phyloP scores from a whole-genome alignment of 1,139 yeast genomes.

The Geotrichum restrictum region DNA sequence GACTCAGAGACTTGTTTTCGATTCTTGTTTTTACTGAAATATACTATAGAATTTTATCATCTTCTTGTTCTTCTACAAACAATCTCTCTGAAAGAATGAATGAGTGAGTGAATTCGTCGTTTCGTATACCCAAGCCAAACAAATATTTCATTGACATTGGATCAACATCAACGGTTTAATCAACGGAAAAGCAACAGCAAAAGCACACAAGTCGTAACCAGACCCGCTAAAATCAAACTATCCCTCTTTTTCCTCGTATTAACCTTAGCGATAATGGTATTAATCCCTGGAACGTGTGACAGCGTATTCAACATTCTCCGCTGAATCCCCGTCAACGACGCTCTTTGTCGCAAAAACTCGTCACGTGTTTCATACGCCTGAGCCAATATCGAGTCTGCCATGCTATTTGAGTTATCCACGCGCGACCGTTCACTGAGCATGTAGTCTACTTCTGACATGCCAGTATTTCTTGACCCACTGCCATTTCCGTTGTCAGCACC shows the following conservation, averaged over 20 bases:
- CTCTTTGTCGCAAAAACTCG: constrained; percentile 70
- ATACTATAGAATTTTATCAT: no score
- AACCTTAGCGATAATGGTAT: constrained; percentile 69
- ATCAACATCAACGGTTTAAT: no score
- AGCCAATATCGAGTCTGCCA: constrained; percentile 73
- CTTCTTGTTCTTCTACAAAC: no score
- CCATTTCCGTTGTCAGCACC: constrained; percentile 40
- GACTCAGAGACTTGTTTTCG: no score
- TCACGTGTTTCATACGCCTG: constrained; percentile 91
- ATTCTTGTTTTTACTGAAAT: no score
- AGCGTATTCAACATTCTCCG: constrained; percentile 58
- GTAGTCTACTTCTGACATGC: constrained; percentile 54
- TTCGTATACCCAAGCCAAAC: no score
- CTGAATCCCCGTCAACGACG: constrained; percentile 60
- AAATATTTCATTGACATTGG: no score
- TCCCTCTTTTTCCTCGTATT: constrained; percentile 87
- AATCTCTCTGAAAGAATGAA: no score
- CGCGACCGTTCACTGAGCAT: constrained; percentile 72
- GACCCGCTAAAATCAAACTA: constrained; percentile 71
- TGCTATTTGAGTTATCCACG: constrained; percentile 65
- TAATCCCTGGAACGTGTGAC: constrained; percentile 76
- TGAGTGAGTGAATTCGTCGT: no score
- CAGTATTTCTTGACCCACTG: no score
- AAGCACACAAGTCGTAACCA: constrained; percentile 70
- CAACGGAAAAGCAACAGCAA: constrained; percentile 51